Conservation (phyloP, 148 eudicot species). For the Hydrangea macrophylla region DNA sequence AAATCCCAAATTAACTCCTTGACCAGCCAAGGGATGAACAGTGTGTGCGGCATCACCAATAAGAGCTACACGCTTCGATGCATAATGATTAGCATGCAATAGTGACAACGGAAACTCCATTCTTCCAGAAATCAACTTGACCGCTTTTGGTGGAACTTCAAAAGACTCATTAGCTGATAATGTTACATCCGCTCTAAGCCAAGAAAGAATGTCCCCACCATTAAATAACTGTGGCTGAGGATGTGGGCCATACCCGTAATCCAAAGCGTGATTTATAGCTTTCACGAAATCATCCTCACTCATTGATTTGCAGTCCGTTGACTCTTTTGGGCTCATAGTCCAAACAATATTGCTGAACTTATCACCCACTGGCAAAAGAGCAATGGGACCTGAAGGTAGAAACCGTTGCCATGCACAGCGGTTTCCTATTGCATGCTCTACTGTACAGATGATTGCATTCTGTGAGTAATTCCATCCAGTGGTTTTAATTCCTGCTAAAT, state of each 20-base stretch:
- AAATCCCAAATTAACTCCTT: slow-evolving; percentile 97
- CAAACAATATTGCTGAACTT: slow-evolving; percentile 95
- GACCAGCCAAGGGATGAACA: slow-evolving; percentile 98
- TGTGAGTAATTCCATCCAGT: slow-evolving; percentile 88
- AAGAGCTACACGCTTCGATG: slow-evolving; percentile 65
- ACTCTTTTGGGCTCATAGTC: slow-evolving; percentile 87
- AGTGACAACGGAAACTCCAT: slow-evolving; percentile 92
- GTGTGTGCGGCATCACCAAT: slow-evolving; percentile 99
- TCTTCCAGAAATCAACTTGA: slow-evolving; percentile 66
- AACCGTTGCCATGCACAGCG: slow-evolving; percentile 95
- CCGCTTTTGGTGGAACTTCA: slow-evolving; percentile 87
- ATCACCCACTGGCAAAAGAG: slow-evolving; percentile 88
- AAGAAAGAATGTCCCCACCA: slow-evolving; percentile 45
- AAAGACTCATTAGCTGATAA: slow-evolving; percentile 61
- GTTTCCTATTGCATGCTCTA: slow-evolving; percentile 61
- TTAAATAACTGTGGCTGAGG: slow-evolving; percentile 55
- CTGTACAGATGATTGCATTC: slow-evolving; percentile 90
- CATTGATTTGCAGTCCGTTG: slow-evolving; percentile 57
- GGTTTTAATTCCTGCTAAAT: slow-evolving; percentile 69
- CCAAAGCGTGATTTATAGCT: slow-evolving; percentile 76
- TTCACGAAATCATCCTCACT: slow-evolving; percentile 62
- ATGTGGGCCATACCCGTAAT: slow-evolving; percentile 81
- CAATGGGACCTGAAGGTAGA: slow-evolving; percentile 93
- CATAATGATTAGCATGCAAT: slow-evolving; percentile 67
- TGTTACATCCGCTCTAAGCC: slow-evolving; percentile 38